Conservation (phyloP, 805 yeast genomes). For the Yarrowia phangngaensis region DNA sequence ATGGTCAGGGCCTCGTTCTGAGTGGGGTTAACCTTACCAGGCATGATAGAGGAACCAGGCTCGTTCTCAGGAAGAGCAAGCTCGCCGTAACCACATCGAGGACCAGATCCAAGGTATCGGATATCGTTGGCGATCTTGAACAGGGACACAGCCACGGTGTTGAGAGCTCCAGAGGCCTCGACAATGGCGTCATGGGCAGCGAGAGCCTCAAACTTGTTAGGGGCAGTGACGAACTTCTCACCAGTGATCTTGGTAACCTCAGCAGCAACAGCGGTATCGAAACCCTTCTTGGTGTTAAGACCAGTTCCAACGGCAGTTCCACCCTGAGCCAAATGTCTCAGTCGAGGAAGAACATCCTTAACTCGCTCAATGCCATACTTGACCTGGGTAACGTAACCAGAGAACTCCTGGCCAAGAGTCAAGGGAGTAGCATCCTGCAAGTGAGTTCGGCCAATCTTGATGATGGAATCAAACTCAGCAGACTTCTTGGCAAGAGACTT, state of each 20-base stretch:
- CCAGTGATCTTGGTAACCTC: constrained; percentile 85
- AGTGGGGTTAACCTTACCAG: constrained; percentile 98
- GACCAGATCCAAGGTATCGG: constrained; percentile 97
- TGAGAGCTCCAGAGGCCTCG: constrained; percentile 95
- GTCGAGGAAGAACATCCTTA: constrained; percentile 67
- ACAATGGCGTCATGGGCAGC: constrained; percentile 99
- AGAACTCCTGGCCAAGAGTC: constrained; percentile 96
- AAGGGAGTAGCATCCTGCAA: constrained; percentile 98
- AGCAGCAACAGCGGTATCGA: constrained; percentile 79
- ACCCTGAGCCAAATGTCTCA: constrained; percentile 91
- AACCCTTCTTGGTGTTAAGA: constrained; percentile 88
- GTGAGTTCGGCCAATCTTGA: constrained; percentile 98
- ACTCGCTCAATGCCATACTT: constrained; percentile 87
- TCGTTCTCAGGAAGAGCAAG: constrained; percentile 93
- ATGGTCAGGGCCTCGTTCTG: constrained; percentile 98
- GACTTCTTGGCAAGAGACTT: constrained; percentile 73
- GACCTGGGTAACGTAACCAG: constrained; percentile 92
- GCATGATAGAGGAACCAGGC: constrained; percentile 99
- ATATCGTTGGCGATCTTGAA: constrained; percentile 97
- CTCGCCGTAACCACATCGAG: constrained; percentile 99
- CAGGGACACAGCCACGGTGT: constrained; percentile 88
- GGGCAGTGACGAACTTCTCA: constrained; percentile 85
- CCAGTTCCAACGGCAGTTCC: constrained; percentile 99
- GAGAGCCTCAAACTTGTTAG: constrained; percentile 97
- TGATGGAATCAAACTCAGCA: constrained; percentile 80